Percentiles rank a stretch among this genome's conserved stretches.
Conservation (phyloP, 257 asterid species). For the Salvia miltiorrhiza region DNA sequence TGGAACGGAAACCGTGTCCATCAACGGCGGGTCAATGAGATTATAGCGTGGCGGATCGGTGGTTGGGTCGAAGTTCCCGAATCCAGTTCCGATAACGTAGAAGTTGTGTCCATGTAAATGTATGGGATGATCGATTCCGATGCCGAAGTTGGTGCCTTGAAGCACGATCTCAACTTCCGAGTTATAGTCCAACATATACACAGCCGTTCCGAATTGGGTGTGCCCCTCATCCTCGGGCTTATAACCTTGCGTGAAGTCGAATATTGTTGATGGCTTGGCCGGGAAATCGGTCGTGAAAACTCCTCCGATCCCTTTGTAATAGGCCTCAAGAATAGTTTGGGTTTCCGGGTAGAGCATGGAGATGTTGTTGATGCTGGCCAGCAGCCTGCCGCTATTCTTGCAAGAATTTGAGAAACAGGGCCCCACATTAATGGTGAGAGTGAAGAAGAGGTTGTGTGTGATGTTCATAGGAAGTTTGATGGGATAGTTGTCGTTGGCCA, state of each 20-base stretch:
- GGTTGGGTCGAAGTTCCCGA: constrained; percentile 39
- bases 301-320: constrained; percentile 27
- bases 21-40: constrained; percentile 50
- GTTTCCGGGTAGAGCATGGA: constrained; percentile 24
- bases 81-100: constrained; percentile 50
- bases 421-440: constrained; percentile 40
- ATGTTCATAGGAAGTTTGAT: constrained; percentile 46
- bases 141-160: too few relatives aligned
- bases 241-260: constrained; percentile 33
- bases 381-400: constrained; percentile 16
- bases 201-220: constrained; percentile 19
- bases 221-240: not conserved
- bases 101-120: constrained; percentile 63
- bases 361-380: constrained; percentile 49
- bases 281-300: constrained; percentile 38
- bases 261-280: too few relatives aligned
- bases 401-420: constrained; percentile 13
- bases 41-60: constrained; percentile 41
- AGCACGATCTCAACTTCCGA: constrained; percentile 45
- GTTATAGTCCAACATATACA: constrained; percentile 31
- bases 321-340: constrained; percentile 38
- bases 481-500: too few relatives aligned
- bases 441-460: constrained; percentile 13
- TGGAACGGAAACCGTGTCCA: constrained; percentile 43
- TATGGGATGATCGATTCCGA: constrained; percentile 67